Evolutionary conservation across 129 eudicot species (phyloP).

Genomic region (Lactuca saligna): DNA sequence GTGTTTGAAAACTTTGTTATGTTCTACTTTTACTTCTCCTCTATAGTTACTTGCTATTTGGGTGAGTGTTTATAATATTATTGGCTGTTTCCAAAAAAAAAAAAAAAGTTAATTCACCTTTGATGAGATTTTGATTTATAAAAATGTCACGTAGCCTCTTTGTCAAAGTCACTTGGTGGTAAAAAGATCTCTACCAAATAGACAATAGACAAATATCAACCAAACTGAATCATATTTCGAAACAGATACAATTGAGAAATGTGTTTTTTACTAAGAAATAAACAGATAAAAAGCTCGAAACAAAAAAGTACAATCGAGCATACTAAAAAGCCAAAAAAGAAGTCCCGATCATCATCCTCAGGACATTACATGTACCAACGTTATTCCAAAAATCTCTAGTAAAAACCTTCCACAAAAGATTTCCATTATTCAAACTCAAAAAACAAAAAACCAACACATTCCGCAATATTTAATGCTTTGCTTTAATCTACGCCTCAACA

Average conservation of each 20-base stretch:
- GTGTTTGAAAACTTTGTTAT: too few species aligned
- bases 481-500: constrained; percentile 34
- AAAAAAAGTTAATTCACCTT: too few species aligned
- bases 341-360: constrained; percentile 19
- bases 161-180: too few species aligned
- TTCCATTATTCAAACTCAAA: constrained; percentile 33
- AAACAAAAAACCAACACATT: constrained; percentile 15
- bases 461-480: too few species aligned
- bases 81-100: too few species aligned
- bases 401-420: constrained; percentile 31
- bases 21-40: too few species aligned
- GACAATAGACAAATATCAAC: background rate
- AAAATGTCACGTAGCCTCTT: too few species aligned
- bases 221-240: background rate
- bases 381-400: constrained; percentile 35
- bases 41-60: too few species aligned
- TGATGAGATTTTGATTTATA: too few species aligned
- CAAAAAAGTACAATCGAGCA: background rate
- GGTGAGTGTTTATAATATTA: too few species aligned
- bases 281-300: background rate
- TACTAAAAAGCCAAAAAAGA: constrained; percentile 22
- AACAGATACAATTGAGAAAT: background rate
- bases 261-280: background rate
- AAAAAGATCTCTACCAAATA: too few species aligned
- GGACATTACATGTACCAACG: constrained; percentile 32